phyloP scores from a whole-genome alignment of 352 stramenopile species.

The Phytophthora macrochlamydospora region DNA sequence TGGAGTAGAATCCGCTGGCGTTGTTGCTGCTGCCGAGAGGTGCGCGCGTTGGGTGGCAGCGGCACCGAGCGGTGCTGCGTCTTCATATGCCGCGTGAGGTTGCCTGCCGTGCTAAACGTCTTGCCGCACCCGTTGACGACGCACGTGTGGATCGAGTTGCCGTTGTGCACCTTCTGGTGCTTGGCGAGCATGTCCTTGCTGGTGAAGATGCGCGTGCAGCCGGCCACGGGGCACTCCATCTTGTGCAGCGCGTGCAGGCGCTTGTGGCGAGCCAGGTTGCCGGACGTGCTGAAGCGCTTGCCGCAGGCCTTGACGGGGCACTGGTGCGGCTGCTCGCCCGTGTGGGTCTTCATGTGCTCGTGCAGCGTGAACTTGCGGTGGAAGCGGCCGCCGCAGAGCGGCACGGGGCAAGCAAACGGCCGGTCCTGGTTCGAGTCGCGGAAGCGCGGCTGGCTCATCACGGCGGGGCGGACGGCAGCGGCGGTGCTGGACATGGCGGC shows the following conservation, averaged over 20 bases:
- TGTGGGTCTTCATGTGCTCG: conserved; percentile 85
- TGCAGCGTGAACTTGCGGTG: conserved; percentile 80
- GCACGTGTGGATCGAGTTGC: conserved; percentile 60
- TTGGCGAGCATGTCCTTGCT: conserved; percentile 63
- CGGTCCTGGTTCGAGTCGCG: conserved; percentile 37
- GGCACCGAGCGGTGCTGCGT: conserved; percentile 48
- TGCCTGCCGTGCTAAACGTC: conserved; percentile 65
- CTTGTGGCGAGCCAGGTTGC: conserved; percentile 70
- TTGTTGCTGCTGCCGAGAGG: conserved; percentile 21
- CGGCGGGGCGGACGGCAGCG: conserved; percentile 7
- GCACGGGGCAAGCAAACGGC: conserved; percentile 35
- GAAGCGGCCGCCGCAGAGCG: conserved; percentile 56
- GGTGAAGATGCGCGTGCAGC: conserved; percentile 59
- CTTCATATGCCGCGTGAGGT: conserved; percentile 71
- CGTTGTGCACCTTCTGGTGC: conserved; percentile 64
- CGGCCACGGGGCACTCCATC: conserved; percentile 54
- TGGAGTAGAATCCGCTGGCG: conserved; percentile 14
- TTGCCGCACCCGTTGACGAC: conserved; percentile 53
- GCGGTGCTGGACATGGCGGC: conserved; percentile 21
- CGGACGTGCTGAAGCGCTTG: conserved; percentile 63
- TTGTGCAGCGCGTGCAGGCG: conserved; percentile 65
- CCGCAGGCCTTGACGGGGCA: conserved; percentile 57
- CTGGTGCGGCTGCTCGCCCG: conserved; percentile 74
- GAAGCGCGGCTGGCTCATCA: conserved; percentile 18
- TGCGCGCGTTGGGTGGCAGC: conserved; percentile 14